Percentiles rank a stretch among this genome's conserved stretches.
Conservation (phyloP, 345 rosid species). For the Brassica cretica region DNA sequence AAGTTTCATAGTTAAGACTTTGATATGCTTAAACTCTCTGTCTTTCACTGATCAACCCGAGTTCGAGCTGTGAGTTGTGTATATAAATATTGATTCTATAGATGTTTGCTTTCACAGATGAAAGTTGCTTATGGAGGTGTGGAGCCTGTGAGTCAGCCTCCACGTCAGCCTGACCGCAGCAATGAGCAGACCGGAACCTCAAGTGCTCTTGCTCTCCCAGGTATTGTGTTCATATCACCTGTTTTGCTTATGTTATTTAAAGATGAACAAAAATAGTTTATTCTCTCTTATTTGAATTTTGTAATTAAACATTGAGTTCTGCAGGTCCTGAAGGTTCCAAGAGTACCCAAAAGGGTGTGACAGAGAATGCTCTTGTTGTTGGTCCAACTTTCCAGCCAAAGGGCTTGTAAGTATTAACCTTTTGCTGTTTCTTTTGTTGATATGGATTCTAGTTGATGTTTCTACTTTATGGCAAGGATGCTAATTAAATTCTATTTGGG, state of each 20-base stretch:
- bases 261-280: not conserved
- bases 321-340: constrained; percentile 68
- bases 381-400: constrained; percentile 82
- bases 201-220: constrained; percentile 70
- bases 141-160: constrained; percentile 44
- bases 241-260: not conserved
- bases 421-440: not conserved
- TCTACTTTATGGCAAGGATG: constrained; percentile 1
- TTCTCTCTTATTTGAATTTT: not conserved
- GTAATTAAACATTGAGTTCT: not conserved
- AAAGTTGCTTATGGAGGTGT: constrained; percentile 62
- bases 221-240: constrained; percentile 36
- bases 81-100: not conserved
- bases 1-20: not conserved
- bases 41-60: not conserved
- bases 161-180: constrained; percentile 43
- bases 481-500: not conserved
- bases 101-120: constrained; percentile 45
- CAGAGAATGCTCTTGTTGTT: constrained; percentile 67
- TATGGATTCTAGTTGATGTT: not conserved
- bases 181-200: constrained; percentile 49
- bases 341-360: constrained; percentile 50
- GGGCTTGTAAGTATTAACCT: constrained; percentile 49
- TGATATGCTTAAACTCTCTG: not conserved
- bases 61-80: not conserved